Conservation (phyloP, 2,329 filamentous ascomycete species). For the Phaeosphaeriaceae sp. region DNA sequence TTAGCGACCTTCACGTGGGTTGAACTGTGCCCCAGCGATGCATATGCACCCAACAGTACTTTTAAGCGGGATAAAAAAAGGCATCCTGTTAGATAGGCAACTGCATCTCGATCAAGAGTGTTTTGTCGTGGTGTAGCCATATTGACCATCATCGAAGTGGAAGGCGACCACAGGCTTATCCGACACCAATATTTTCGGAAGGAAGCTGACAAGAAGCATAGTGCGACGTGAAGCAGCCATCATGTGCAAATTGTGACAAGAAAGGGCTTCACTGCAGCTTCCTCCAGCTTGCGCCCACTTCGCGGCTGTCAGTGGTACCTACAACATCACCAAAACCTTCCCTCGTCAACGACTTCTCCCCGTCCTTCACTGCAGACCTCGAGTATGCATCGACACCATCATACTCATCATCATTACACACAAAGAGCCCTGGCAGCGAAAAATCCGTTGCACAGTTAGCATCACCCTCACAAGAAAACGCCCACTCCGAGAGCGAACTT, state of each 20-base stretch:
- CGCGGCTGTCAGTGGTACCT: constrained; percentile 27
- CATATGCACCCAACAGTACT: not conserved
- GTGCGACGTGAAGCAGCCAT: constrained; percentile 44
- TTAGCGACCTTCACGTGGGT: not conserved
- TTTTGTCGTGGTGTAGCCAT: too few species aligned
- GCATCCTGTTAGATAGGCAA: too few species aligned
- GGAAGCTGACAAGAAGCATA: constrained; percentile 23
- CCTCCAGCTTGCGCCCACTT: constrained; percentile 39
- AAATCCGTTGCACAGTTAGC: not conserved
- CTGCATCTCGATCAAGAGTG: too few species aligned
- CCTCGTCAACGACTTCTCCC: not conserved
- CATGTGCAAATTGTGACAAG: constrained; percentile 43
- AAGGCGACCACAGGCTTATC: too few species aligned
- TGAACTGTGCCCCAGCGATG: not conserved
- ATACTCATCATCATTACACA: constrained; percentile 9
- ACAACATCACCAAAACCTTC: constrained; percentile 15
- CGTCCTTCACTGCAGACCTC: not conserved
- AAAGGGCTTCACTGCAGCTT: constrained; percentile 43
- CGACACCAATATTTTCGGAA: not conserved
- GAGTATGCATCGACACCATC: constrained; percentile 8
- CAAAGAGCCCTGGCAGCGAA: not conserved
- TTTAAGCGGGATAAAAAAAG: constrained; percentile 21
- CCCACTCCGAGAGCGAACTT: not conserved
- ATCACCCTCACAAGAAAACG: not conserved
- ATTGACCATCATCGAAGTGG: too few species aligned